Evolutionary conservation across 345 rosid species (phyloP).

Genomic region (Ceriops tagal): DNA sequence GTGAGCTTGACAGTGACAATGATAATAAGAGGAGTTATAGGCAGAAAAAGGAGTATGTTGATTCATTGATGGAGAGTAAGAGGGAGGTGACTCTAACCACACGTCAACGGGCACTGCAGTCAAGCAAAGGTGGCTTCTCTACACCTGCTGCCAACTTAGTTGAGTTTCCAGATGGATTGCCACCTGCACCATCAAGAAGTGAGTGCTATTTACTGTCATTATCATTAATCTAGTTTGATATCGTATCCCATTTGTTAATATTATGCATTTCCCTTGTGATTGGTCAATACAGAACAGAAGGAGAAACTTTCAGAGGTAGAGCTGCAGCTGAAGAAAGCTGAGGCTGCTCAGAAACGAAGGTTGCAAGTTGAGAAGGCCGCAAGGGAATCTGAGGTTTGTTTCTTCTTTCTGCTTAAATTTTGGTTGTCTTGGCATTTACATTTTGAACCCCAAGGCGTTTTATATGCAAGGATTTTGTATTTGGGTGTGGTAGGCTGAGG

Average conservation of each 20-base stretch:
- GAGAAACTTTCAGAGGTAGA: conserved; percentile 80
- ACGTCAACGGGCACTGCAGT: conserved; percentile 89
- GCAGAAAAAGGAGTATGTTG: conserved; percentile 58
- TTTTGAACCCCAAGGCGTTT: conserved; percentile 1
- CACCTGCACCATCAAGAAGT: conserved; percentile 93
- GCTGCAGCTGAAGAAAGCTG: conserved; percentile 82
- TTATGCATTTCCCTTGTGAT: background rate
- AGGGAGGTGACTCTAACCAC: conserved; percentile 71
- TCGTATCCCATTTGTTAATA: conserved; percentile 3
- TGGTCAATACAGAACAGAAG: conserved; percentile 57
- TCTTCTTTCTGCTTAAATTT: conserved; percentile 11
- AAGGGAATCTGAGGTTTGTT: conserved; percentile 74
- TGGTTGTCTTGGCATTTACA: background rate
- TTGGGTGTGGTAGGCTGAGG: conserved; percentile 60
- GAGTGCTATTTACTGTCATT: conserved; percentile 25
- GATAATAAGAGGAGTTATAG: conserved; percentile 29
- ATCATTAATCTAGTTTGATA: background rate
- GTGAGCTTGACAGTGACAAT: conserved; percentile 41
- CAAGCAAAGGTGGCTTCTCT: conserved; percentile 56
- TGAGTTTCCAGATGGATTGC: conserved; percentile 90
- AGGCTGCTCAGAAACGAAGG: conserved; percentile 90
- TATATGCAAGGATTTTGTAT: background rate
- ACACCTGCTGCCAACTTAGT: conserved; percentile 45
- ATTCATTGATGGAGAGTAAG: conserved; percentile 49
- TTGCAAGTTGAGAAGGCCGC: conserved; percentile 89